These are phyloP conservation scores for Nakazawaea wickerhamii DNA, from an alignment of 805 yeast species.

Conservation along the genomic window DNA sequence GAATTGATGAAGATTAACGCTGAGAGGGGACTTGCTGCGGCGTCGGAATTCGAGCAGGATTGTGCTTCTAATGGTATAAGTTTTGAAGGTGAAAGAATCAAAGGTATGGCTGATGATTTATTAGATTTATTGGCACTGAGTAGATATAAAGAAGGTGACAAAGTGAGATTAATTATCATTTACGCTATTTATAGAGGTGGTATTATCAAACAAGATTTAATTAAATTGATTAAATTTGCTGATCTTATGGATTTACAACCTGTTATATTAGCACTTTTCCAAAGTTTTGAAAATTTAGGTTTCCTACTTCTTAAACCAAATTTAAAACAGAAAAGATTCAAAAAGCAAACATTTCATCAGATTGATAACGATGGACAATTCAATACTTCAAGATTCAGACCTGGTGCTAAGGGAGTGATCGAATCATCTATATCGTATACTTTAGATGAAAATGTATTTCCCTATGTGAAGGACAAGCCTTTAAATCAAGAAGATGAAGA, in stretches of 20 bases:
- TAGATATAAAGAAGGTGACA: constrained; percentile 54
- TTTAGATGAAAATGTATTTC: constrained; percentile 57
- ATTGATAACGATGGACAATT: constrained; percentile 45
- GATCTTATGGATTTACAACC: constrained; percentile 33
- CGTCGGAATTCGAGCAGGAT: constrained; percentile 83
- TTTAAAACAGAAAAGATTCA: constrained; percentile 36
- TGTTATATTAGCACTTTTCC: constrained; percentile 47
- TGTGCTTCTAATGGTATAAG: constrained; percentile 68
- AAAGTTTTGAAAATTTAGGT: constrained; percentile 44
- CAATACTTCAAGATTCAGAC: constrained; percentile 67
- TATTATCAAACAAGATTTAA: constrained; percentile 63
- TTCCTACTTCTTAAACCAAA: constrained; percentile 31
- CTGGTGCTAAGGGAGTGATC: constrained; percentile 59
- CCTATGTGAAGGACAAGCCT: constrained; percentile 74
- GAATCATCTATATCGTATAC: constrained; percentile 45
- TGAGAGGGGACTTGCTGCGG: constrained; percentile 53
- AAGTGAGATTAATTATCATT: constrained; percentile 64
- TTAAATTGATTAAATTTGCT: constrained; percentile 59
- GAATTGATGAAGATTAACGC: constrained; percentile 59
- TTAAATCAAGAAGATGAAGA: constrained; percentile 36
- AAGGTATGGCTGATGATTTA: constrained; percentile 56
- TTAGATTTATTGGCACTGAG: constrained; percentile 47
- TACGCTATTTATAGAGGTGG: constrained; percentile 85
- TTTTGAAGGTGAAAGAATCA: constrained; percentile 58
- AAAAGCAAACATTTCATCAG: constrained; percentile 48